Conservation (phyloP, 2,329 filamentous ascomycete species). For the Whalleya microplaca region DNA sequence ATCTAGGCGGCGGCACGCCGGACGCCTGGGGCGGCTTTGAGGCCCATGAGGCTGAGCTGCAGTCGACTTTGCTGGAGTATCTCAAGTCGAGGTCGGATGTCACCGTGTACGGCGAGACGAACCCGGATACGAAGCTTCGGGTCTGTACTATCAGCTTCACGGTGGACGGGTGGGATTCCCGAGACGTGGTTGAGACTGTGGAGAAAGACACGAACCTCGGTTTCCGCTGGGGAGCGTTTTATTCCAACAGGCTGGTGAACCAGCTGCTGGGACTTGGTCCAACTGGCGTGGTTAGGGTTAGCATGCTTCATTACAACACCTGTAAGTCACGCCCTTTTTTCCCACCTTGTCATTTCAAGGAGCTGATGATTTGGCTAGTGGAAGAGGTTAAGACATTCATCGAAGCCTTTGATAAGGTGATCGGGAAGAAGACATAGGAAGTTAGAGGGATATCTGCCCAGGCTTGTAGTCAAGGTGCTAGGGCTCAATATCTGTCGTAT, state of each 20-base stretch:
- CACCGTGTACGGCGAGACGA: slow-evolving; percentile 61
- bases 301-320: slow-evolving; percentile 75
- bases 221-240: slow-evolving; percentile 71
- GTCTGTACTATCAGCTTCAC: slow-evolving; percentile 71
- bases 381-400: slow-evolving; percentile 60
- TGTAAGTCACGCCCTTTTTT: slow-evolving; percentile 46
- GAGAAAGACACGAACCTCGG: slow-evolving; percentile 63
- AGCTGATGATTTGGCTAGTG: slow-evolving; percentile 40
- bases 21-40: slow-evolving; percentile 55
- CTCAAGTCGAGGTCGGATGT: slow-evolving; percentile 57
- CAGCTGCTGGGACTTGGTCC: slow-evolving; percentile 61
- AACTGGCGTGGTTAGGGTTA: slow-evolving; percentile 71
- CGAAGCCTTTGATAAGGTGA: slow-evolving; percentile 53
- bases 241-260: slow-evolving; percentile 64
- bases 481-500: not conserved
- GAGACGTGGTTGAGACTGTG: slow-evolving; percentile 63
- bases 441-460: not conserved
- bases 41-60: slow-evolving; percentile 63
- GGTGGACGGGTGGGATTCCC: slow-evolving; percentile 59
- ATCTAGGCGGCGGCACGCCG: slow-evolving; percentile 53
- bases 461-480: not conserved
- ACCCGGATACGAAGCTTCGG: slow-evolving; percentile 50
- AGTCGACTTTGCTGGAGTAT: slow-evolving; percentile 62
- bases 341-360: not conserved
- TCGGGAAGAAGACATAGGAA: slow-evolving; percentile 35